Percentiles rank a stretch among this genome's conserved stretches.
Conservation (phyloP, 345 rosid species). For the Rhodomyrtus tomentosa region DNA sequence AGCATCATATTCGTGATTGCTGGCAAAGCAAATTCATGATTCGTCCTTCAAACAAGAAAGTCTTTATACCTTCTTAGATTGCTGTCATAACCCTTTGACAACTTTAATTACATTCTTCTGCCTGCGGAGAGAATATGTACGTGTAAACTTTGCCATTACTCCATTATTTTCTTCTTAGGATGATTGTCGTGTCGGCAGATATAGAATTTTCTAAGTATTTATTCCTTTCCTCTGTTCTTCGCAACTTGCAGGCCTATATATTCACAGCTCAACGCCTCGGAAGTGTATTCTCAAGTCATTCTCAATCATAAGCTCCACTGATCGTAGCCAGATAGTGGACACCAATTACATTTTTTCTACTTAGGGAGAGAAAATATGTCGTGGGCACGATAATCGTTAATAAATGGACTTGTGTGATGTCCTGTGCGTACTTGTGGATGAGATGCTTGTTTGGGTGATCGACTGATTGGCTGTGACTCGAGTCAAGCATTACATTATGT, state of each 20-base stretch:
- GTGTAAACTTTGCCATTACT: not conserved
- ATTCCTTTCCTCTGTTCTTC: not conserved
- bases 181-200: no score
- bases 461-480: no score
- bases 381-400: no score
- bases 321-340: no score
- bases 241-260: not conserved
- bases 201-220: not conserved
- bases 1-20: not conserved
- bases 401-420: no score
- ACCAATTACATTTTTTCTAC: no score
- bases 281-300: not conserved
- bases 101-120: not conserved
- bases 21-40: not conserved
- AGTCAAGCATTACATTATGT: no score
- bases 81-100: not conserved
- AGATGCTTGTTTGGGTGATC: no score
- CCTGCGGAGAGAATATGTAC: not conserved
- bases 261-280: not conserved
- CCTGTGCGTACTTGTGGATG: no score
- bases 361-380: no score
- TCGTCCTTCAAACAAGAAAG: not conserved
- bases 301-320: not conserved
- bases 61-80: not conserved
- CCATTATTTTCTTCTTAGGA: not conserved